A percentile compares a stretch with the other conserved stretches of the same genome.
Evolutionary conservation across 495 filamentous ascomycete species (phyloP).

Genomic region (Paragyromitra xinjiangensis): DNA sequence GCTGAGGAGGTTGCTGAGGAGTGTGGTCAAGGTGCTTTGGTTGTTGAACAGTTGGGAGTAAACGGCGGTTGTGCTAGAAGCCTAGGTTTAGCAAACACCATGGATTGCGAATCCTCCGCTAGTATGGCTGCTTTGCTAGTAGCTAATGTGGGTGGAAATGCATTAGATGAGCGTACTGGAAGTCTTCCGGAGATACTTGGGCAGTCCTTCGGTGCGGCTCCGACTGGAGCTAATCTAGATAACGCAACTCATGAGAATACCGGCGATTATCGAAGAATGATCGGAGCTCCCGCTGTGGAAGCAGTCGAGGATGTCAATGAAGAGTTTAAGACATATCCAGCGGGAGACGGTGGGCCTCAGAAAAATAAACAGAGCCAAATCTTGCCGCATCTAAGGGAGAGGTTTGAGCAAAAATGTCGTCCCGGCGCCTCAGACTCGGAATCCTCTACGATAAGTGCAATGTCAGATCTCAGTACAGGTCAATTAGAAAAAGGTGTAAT

Average conservation of each 20-base stretch:
- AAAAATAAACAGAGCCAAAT: not conserved
- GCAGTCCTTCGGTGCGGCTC: not conserved
- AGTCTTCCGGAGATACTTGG: not conserved
- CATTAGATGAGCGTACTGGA: not conserved
- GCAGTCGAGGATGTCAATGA: not conserved
- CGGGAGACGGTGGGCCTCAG: not conserved
- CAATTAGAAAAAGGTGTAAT: conserved; percentile 2
- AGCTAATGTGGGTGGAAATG: not conserved
- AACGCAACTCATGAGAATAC: not conserved
- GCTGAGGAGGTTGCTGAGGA: too few species aligned
- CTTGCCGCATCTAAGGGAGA: conserved; percentile 25
- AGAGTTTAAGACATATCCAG: not conserved
- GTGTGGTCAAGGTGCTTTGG: too few species aligned
- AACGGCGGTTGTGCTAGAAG: not conserved
- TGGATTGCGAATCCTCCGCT: not conserved
- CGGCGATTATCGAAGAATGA: not conserved
- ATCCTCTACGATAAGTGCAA: not conserved
- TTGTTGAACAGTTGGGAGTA: not conserved
- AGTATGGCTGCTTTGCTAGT: not conserved
- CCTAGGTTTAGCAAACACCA: not conserved
- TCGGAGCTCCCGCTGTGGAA: not conserved
- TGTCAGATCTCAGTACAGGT: conserved; percentile 12
- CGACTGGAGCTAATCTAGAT: not conserved
- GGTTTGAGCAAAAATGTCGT: not conserved
- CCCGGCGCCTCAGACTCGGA: conserved; percentile 23